Evolutionary conservation across 2,329 filamentous ascomycete species (phyloP), one percentile per base, ranked within the genome.

Genomic region (Chrysosphaeria jannelii): DNA sequence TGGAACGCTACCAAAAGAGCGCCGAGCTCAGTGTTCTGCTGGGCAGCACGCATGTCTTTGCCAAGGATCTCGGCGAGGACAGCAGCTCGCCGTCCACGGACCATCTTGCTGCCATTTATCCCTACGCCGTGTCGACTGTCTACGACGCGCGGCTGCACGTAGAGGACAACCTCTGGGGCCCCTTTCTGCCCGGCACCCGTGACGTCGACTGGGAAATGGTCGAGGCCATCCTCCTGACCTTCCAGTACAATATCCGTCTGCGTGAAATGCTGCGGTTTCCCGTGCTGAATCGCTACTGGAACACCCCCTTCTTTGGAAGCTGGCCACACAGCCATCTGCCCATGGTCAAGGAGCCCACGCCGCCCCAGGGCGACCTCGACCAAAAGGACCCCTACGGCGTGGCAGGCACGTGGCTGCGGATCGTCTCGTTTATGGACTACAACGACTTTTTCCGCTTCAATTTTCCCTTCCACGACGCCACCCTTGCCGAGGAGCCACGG

Each of bases 141-240:
- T 81, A 79, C 32, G 70, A 79, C 36, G 42, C 79, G 22, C 51
- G 71, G 1, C 53, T 66, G 31, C 72, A 75, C 39, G 68, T 57
- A 0, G 38, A 45, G 2, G 38, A 41, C 13, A 66, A 55, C 1
- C 39, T 50, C 17, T 79, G 71, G 70, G 72, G 72, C 0, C 72
- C 72, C 0, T 79, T 74, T 34, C 44, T 54, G 35, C 46, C 57
- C 23, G 58, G 54, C 2, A 52, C 48, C 3, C 51, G 50, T 24
- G 40, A 43, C 5, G 64, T 74, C 0, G 70, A 81, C 40, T 81
- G 72, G 72, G 69, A 79, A 40, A 74, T 71, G 44, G 44, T 78
- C 8, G 71, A 79, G 40, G 63, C 67, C 6, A 57, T 32, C 25
- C 58, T 76, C 50, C 47, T 78, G 4, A 59, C 68, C 3, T 40